Evolutionary conservation across 2,329 filamentous ascomycete genomes (phyloP).

Genomic region (Rutstroemia sydowiana): DNA sequence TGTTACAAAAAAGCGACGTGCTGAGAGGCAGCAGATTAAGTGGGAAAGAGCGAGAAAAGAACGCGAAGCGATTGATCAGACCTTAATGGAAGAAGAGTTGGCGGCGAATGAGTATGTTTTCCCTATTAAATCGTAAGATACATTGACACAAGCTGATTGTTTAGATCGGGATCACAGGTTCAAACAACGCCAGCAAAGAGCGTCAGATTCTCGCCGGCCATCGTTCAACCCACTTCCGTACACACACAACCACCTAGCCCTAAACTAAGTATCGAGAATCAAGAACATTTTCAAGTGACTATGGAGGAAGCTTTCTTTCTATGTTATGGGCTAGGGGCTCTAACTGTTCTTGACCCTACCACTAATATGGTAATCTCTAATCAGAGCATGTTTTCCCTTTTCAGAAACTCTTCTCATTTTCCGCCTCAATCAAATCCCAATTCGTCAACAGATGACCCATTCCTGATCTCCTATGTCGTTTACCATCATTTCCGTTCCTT

Average conservation of each 20-base stretch:
- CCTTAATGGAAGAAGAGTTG: conserved; percentile 46
- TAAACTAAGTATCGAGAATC: conserved; percentile 38
- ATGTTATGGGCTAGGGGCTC: conserved; percentile 67
- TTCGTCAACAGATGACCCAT: conserved; percentile 69
- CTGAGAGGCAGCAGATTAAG: conserved; percentile 78
- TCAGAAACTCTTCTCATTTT: conserved; percentile 58
- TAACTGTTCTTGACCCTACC: conserved; percentile 51
- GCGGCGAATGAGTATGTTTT: not conserved
- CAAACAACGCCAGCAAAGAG: conserved; percentile 40
- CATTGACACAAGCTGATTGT: not conserved
- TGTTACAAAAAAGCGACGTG: conserved; percentile 65
- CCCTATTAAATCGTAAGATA: not conserved
- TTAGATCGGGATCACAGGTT: too few species aligned
- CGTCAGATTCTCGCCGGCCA: conserved; percentile 53
- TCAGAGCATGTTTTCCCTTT: conserved; percentile 4
- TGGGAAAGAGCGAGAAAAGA: conserved; percentile 86
- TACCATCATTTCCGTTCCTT: conserved; percentile 96
- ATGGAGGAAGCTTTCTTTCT: conserved; percentile 91
- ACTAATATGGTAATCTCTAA: conserved; percentile 29
- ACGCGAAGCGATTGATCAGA: conserved; percentile 73
- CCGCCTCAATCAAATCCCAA: conserved; percentile 42
- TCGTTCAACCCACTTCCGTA: too few species aligned
- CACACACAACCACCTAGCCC: too few species aligned
- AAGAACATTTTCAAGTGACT: conserved; percentile 88
- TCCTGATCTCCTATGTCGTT: conserved; percentile 77